A percentile compares a stretch with the other conserved stretches of the same genome.
Conservation (phyloP, 495 filamentous ascomycete genomes). For the Xylaria castorea region DNA sequence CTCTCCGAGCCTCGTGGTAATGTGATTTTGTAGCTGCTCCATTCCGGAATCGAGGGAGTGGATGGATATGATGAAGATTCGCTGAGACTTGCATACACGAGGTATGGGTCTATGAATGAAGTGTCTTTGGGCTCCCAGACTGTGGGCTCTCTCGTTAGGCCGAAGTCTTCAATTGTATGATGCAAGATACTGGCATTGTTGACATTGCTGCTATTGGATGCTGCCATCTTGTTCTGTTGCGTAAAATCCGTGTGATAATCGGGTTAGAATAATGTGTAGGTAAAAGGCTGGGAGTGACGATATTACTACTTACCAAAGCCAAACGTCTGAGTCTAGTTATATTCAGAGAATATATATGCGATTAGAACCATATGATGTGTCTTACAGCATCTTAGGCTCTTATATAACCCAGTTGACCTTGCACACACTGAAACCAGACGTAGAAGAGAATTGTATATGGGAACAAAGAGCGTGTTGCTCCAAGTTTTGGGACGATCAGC, state of each 20-base stretch:
- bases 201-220: background rate
- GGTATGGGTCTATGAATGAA: slow-evolving; percentile 18
- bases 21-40: slow-evolving; percentile 14
- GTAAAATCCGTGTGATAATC: background rate
- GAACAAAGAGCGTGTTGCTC: slow-evolving; percentile 4
- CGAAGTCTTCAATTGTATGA: slow-evolving; percentile 12
- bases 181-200: background rate
- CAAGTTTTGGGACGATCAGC: background rate
- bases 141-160: background rate
- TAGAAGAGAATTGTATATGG: background rate
- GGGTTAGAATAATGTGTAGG: too few relatives aligned
- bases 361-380: background rate
- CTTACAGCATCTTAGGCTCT: background rate
- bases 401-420: background rate
- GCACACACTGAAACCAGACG: background rate
- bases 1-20: background rate
- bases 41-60: background rate
- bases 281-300: background rate
- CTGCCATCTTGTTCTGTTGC: background rate
- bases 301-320: background rate
- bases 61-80: background rate
- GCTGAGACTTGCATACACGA: background rate
- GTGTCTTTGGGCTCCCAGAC: slow-evolving; percentile 13
- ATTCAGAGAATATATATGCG: background rate
- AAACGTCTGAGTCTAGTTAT: background rate